phyloP scores from a whole-genome alignment of 768 basidiomycete species.

The Hypholoma sublateritium region DNA sequence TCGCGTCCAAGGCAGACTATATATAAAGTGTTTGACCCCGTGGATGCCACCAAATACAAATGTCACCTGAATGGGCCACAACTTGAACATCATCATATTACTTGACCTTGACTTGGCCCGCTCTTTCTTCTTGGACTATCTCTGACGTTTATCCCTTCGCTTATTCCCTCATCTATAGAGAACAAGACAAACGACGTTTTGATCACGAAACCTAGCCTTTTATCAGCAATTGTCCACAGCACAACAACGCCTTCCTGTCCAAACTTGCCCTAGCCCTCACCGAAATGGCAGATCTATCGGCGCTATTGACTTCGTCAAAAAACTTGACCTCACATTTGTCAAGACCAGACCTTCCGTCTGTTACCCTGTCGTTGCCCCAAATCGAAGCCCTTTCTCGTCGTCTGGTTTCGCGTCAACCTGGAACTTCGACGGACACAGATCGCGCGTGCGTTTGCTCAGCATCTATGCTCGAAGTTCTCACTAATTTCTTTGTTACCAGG shows the following conservation, averaged over 20 bases:
- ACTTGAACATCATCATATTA: too few relatives aligned
- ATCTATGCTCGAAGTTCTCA: not conserved
- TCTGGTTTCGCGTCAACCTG: conserved; percentile 73
- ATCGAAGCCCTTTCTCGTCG: conserved; percentile 91
- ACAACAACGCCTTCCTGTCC: too few relatives aligned
- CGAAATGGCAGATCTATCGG: conserved; percentile 51
- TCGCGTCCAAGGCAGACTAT: too few relatives aligned
- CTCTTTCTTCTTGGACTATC: not conserved
- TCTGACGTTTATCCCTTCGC: not conserved
- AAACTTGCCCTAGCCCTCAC: too few relatives aligned
- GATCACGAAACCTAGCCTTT: too few relatives aligned
- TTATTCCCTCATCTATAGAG: not conserved
- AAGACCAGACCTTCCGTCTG: conserved; percentile 80
- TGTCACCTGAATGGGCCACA: too few relatives aligned
- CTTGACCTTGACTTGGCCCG: not conserved
- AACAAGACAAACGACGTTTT: too few relatives aligned
- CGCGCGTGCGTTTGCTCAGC: conserved; percentile 56
- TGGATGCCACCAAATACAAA: not conserved
- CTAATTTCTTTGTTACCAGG: conserved; percentile 34
- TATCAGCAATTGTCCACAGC: too few relatives aligned
- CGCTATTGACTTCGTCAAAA: conserved; percentile 69
- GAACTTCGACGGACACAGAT: conserved; percentile 61
- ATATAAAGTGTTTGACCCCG: not conserved
- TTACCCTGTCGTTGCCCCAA: conserved; percentile 90
- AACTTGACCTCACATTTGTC: conserved; percentile 77